phyloP scores from a whole-genome alignment of 768 basidiomycete genomes.

The Pisolithus albus region DNA sequence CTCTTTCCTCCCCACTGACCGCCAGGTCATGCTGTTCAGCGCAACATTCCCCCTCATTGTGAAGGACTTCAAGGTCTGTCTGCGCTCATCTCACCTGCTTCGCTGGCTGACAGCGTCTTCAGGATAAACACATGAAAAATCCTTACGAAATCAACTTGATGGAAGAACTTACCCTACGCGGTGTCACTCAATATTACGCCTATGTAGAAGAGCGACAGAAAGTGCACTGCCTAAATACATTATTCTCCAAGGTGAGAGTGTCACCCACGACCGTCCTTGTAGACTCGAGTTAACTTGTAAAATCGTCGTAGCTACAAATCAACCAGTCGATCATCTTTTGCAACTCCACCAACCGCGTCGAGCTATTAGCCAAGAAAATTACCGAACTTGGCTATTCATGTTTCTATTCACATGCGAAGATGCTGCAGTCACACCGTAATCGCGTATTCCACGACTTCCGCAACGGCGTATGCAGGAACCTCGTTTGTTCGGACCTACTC shows the following conservation, averaged over 20 bases:
- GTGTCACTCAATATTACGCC: conserved; percentile 99
- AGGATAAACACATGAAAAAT: conserved; percentile 95
- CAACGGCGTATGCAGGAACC: conserved; percentile 95
- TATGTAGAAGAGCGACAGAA: conserved; percentile 99
- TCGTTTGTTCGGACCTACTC: conserved; percentile 95
- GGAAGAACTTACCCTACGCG: conserved; percentile 97
- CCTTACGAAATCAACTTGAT: conserved; percentile 99
- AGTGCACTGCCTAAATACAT: conserved; percentile 98
- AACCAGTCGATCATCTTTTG: conserved; percentile 99
- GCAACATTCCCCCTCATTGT: conserved; percentile 99
- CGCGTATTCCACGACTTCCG: conserved; percentile 99
- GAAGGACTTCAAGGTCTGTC: conserved; percentile 89
- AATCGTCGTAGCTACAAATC: conserved; percentile 82
- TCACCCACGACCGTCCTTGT: neutral
- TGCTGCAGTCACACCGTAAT: conserved; percentile 98
- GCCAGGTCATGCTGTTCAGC: conserved; percentile 99
- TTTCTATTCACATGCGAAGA: conserved; percentile 99
- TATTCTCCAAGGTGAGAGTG: conserved; percentile 83
- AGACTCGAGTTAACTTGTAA: conserved; percentile 1
- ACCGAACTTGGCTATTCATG: conserved; percentile 99
- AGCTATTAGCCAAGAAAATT: conserved; percentile 98
- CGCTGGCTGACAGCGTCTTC: conserved; percentile 10
- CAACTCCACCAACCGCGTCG: conserved; percentile 99
- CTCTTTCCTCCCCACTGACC: conserved; percentile 70
- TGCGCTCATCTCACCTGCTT: neutral